Evolutionary conservation across 352 stramenopile species (phyloP).

Genomic region (Pythium dissotocum): DNA sequence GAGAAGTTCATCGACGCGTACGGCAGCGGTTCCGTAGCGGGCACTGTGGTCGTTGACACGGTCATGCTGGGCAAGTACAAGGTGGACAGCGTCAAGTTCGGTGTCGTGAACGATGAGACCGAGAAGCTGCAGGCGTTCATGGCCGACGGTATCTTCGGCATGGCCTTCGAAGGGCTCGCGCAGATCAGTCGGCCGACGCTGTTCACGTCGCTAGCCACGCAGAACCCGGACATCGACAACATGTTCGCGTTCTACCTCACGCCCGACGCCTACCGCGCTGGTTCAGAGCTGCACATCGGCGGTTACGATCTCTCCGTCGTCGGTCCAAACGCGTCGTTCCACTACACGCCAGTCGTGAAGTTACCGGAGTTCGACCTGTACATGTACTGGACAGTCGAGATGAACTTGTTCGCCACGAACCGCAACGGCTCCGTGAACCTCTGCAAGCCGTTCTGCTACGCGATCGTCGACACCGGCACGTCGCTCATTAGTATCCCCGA

Average conservation of each 20-base stretch:
- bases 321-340: slow-evolving; percentile 79
- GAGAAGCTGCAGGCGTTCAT: slow-evolving; percentile 80
- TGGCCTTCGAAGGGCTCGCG: slow-evolving; percentile 85
- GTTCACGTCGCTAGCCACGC: slow-evolving; percentile 61
- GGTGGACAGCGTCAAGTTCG: slow-evolving; percentile 77
- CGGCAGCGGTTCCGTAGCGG: slow-evolving; percentile 76
- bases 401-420: slow-evolving; percentile 55
- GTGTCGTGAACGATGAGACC: slow-evolving; percentile 65
- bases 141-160: slow-evolving; percentile 86
- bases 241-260: slow-evolving; percentile 91
- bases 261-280: slow-evolving; percentile 60
- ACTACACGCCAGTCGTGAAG: slow-evolving; percentile 87
- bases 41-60: slow-evolving; percentile 76
- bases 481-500: slow-evolving; percentile 85
- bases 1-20: slow-evolving; percentile 80
- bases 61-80: slow-evolving; percentile 68
- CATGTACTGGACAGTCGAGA: slow-evolving; percentile 88
- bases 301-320: slow-evolving; percentile 85
- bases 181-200: slow-evolving; percentile 87
- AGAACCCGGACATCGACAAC: slow-evolving; percentile 75
- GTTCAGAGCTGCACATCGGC: slow-evolving; percentile 82
- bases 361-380: slow-evolving; percentile 74
- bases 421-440: slow-evolving; percentile 40
- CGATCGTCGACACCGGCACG: slow-evolving; percentile 89
- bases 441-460: slow-evolving; percentile 82